Evolutionary conservation across 1,284 basidiomycete genomes (phyloP), one percentile per base, ranked within the genome.

Genomic region (Rhodotorula sp.): DNA sequence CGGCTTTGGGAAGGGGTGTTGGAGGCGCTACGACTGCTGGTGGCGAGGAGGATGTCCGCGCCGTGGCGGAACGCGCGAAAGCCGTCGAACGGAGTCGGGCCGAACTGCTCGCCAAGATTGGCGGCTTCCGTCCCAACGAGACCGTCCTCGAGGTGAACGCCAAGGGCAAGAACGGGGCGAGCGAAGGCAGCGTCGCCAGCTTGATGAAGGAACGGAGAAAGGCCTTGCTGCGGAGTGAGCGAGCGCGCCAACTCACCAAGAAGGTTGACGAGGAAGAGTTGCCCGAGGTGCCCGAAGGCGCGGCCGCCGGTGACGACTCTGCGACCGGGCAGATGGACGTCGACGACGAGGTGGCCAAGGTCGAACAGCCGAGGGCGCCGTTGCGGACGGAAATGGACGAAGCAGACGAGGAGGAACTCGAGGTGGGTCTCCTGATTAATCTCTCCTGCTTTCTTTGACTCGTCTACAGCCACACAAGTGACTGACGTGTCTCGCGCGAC

Each of bases 131-230:
- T 34, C 96, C 96, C 7, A 81, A 85, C 1, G 96, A 98, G 81
- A 99, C 96, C 0, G 90, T 98, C 43, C 90, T 99, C 71, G 96
- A 99, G 82, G 85, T 97, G 34, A 93, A 92, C 0, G 85, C 86
- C 3, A 87, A 90, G 71, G 90, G 88, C 51, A 85, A 86, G 75
- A 85, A 87, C 5, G 39, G 46, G 48, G 60, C 52, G 3, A 46
- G 62, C 5, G 69, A 65, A 10, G 64, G 65, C 57, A 86, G 85
- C 14, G 89, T 87, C 65, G 86, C 88, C 4, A 83, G 86, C 29
- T 82, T 99, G 72, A 99, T 99, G 96, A 91, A 91, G 81, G 89
- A 92, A 76, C 85, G 96, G 23, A 85, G 95, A 74, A 90, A 89
- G 80, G 90, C 91, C 14, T 83, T 97, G 75, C 84, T 68, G 58